Evolutionary conservation across 495 filamentous ascomycete genomes (phyloP).

Genomic region (Hypoxylon trugodes): DNA sequence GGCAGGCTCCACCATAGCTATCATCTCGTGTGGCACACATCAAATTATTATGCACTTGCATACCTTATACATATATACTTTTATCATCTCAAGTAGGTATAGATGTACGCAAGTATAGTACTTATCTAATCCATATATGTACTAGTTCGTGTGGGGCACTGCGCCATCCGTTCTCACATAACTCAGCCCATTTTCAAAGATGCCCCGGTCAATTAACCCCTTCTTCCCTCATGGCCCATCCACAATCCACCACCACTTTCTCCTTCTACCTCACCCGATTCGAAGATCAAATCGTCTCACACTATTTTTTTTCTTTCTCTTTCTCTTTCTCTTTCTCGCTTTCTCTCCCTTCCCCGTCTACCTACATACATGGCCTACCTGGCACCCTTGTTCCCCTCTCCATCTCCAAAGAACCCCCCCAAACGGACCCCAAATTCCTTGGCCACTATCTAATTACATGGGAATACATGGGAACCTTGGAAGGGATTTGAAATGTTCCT

Average conservation of each 20-base stretch:
- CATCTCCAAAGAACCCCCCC: constrained; percentile 3
- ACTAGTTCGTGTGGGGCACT: constrained; percentile 26
- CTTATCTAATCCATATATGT: too few species aligned
- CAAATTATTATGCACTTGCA: not conserved
- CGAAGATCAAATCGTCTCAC: constrained; percentile 21
- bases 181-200: constrained; percentile 32
- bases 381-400: not conserved
- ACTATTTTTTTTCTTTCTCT: constrained; percentile 8
- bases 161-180: constrained; percentile 28
- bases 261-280: constrained; percentile 19
- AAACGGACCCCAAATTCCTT: constrained; percentile 13
- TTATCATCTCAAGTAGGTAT: too few species aligned
- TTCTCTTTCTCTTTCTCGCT: not conserved
- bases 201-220: constrained; percentile 11
- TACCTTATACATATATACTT: not conserved
- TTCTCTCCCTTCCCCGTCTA: too few species aligned
- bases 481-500: constrained; percentile 1
- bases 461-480: too few species aligned
- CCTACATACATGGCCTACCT: too few species aligned
- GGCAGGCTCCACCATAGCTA: constrained; percentile 16
- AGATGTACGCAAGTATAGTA: not conserved
- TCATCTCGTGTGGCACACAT: too few species aligned
- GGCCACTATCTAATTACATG: not conserved
- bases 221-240: not conserved
- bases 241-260: not conserved